Conservation (phyloP, 2,329 filamentous ascomycete genomes). For the Nannizzia gypsea region DNA sequence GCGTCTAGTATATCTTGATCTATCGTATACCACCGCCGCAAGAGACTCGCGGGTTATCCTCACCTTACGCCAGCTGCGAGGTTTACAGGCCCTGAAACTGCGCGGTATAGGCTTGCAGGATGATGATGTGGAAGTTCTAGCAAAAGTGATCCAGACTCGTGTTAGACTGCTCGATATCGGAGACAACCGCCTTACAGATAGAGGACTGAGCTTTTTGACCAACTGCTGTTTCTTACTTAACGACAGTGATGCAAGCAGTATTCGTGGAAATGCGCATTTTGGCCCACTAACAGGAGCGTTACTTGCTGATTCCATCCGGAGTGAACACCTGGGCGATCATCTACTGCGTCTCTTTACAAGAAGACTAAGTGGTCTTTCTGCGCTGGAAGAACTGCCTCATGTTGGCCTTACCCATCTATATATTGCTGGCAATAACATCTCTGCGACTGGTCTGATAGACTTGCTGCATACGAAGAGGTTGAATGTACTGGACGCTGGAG, state of each 20-base stretch:
- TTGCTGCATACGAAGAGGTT: constrained; percentile 42
- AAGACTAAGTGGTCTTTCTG: constrained; percentile 41
- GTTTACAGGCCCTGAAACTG: constrained; percentile 47
- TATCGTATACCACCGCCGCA: constrained; percentile 43
- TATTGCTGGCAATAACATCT: constrained; percentile 44
- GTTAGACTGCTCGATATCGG: constrained; percentile 47
- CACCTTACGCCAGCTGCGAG: constrained; percentile 35
- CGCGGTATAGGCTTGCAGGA: constrained; percentile 44
- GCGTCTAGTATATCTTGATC: constrained; percentile 45
- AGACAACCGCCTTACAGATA: constrained; percentile 47
- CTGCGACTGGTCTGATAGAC: constrained; percentile 44
- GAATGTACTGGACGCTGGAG: constrained; percentile 46
- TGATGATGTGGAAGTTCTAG: constrained; percentile 41
- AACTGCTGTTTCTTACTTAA: constrained; percentile 38
- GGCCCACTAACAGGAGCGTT: constrained; percentile 25
- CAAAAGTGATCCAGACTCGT: constrained; percentile 39
- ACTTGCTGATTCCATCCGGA: constrained; percentile 30
- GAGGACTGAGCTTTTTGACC: constrained; percentile 41
- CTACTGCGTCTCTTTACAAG: constrained; percentile 39
- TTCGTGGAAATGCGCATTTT: constrained; percentile 17
- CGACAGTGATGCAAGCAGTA: constrained; percentile 15
- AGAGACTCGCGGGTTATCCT: constrained; percentile 39
- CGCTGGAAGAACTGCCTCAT: constrained; percentile 44
- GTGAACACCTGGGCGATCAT: constrained; percentile 42
- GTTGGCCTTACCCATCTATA: constrained; percentile 50